These are phyloP conservation scores for Sicyos baderoa DNA, from an alignment of 306 rosid species.

Conservation along the genomic window DNA sequence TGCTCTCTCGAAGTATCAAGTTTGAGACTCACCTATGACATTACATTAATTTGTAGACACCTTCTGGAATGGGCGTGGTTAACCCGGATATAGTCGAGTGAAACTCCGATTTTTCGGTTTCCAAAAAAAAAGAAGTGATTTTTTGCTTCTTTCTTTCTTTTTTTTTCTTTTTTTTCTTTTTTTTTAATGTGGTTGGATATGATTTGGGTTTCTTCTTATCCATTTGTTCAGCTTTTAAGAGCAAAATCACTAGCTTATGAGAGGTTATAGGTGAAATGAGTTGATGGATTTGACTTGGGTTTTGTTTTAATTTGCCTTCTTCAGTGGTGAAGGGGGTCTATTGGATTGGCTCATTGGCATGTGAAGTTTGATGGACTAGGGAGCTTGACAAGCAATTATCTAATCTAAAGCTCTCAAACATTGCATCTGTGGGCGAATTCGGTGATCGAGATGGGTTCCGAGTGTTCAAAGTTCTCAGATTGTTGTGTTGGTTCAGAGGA, in stretches of 20 bases:
- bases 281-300: constrained; percentile 9
- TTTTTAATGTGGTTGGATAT: background rate
- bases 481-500: constrained; percentile 15
- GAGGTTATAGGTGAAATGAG: background rate
- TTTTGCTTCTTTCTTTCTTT: too few relatives aligned
- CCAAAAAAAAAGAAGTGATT: too few relatives aligned
- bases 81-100: too few relatives aligned
- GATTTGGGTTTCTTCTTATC: background rate
- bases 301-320: background rate
- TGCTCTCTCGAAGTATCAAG: too few relatives aligned
- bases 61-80: too few relatives aligned
- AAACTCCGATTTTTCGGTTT: too few relatives aligned
- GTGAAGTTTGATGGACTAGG: constrained; percentile 14
- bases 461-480: constrained; percentile 10
- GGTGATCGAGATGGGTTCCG: constrained; percentile 12
- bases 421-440: background rate
- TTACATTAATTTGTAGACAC: too few relatives aligned
- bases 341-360: constrained; percentile 7
- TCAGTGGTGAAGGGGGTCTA: constrained; percentile 11
- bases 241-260: background rate
- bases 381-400: constrained; percentile 2
- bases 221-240: background rate
- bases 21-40: too few relatives aligned
- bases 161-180: too few relatives aligned
- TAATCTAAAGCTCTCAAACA: background rate